Base-by-base conservation (phyloP, 768 basidiomycete species). In the Leccinum olivaceopallidum region DNA sequence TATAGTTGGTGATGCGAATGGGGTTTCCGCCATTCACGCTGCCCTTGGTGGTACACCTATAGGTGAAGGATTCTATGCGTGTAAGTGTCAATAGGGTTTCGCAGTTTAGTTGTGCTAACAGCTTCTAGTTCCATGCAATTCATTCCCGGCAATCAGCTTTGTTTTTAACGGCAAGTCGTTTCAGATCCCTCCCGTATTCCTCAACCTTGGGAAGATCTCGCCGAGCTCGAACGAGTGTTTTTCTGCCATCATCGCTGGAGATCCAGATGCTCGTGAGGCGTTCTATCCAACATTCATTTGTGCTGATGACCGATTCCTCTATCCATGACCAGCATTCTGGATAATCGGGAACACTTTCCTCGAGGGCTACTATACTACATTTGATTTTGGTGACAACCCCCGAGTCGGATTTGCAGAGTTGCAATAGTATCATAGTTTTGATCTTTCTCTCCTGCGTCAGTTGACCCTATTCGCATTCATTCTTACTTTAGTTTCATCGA, bases 321-420 rank as follows among this genome's bases (percentile, higher is more conserved):
- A 18, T 6, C 49, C 7, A 7, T 52, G 10, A 44, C 28, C 28
- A 69, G 63, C 58, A 3, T 56, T 58, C 32, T 70, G 68, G 66
- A 36, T 63, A 0, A 2, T 69, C 24, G 69, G 64, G 5, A 62
- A 63, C 32, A 67, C 75, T 13, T 80, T 82, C 75, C 65, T 81
- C 55, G 72, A 68, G 59, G 77, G 75, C 36, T 77, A 79, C 32
- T 83, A 79, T 65, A 75, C 79, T 4, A 66, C 61, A 1, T 80
- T 81, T 60, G 76, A 79, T 61, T 39, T 18, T 16, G 62, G 76
- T 22, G 74, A 66, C 0, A 73, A 75, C 51, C 59, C 36, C 1
- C 68, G 62, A 24, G 78, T 79, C 18, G 76, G 78, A 37, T 78
- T 80, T 49, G 78, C 78, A 47, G 14, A 34, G 16, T 68, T 20